Base-by-base conservation (phyloP, 495 filamentous ascomycete genomes). In the Aspergillus mulundensis region DNA sequence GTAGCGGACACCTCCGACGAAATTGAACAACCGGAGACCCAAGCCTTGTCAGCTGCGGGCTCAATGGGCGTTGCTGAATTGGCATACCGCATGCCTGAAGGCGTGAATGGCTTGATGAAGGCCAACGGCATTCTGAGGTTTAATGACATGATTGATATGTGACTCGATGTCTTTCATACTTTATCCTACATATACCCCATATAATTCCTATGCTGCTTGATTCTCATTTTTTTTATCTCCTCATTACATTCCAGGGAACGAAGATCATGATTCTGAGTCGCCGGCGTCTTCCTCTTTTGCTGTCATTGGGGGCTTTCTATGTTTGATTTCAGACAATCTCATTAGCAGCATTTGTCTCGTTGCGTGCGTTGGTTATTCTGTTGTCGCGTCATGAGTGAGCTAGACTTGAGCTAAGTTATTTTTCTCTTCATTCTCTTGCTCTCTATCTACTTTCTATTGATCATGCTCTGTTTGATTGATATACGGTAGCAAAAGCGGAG, bases 121-220 rank as follows among this genome's bases (percentile, higher is more conserved):
- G 82, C 81, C 43, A 89, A 95, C 63, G 94, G 92, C 4, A 85
- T 97, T 49, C 73, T 98, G 64, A 78, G 86, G 67, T 98, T 98
- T 67, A 92, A 93, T 69, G 91, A 95, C 70, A 90, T 84, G 63
- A 91, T 98, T 72, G 92, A 96, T 60, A 93, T 97, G 80, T 98
- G 62, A 78, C 40, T 42, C 34, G 11, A 19, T 38, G 25, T 24
- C 44, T 19, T 28, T 43, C 23, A 36, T 24, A 43, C 60, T 47
- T 32, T 20, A 20, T 15, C 23, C 16, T 49, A 42, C 36, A 11
- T 25, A 34, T 50, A 24, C 28, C 41, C 55, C n/a, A n/a, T 59
- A 50, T 50, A 57, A 53, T 53, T 10, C 10, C 28, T 30, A 30
- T 30, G 4, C 28, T 30, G 28, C 28, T 30, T 30, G 28, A 10